Evolutionary conservation across 257 asterid genomes (phyloP).

Genomic region (Nicotiana obtusifolia): DNA sequence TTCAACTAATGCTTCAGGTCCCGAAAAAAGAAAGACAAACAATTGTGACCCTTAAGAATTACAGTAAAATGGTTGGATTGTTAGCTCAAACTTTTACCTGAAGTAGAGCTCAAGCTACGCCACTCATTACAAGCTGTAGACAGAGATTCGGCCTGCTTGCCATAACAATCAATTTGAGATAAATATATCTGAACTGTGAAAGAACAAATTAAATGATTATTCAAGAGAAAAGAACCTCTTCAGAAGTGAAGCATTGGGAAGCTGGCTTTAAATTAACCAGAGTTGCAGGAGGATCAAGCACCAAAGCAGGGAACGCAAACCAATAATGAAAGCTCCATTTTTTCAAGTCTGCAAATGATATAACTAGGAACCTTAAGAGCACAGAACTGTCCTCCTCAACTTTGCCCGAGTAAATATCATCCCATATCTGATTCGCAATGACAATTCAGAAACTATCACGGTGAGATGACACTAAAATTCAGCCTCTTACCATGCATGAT

Average conservation of each 20-base stretch:
- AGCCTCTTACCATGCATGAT: neutral
- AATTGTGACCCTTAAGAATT: neutral
- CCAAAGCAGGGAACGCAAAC: slow-evolving; percentile 94
- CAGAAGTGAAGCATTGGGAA: slow-evolving; percentile 54
- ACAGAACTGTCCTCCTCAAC: slow-evolving; percentile 66
- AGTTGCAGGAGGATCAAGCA: slow-evolving; percentile 82
- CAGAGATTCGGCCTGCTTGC: slow-evolving; percentile 53
- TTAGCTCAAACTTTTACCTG: slow-evolving; percentile 42
- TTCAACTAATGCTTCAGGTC: slow-evolving; percentile 14
- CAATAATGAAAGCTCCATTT: slow-evolving; percentile 86
- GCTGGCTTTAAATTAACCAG: slow-evolving; percentile 68
- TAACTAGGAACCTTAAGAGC: slow-evolving; percentile 75
- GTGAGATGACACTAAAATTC: neutral
- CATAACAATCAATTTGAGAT: slow-evolving; percentile 9
- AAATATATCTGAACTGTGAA: slow-evolving; percentile 7
- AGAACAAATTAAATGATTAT: slow-evolving; percentile 10
- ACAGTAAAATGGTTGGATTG: neutral
- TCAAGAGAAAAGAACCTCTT: slow-evolving; percentile 49
- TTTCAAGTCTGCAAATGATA: slow-evolving; percentile 96
- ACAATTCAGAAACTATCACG: neutral
- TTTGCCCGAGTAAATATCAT: slow-evolving; percentile 70
- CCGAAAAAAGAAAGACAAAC: neutral
- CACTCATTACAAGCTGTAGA: slow-evolving; percentile 68
- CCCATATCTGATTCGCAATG: slow-evolving; percentile 65
- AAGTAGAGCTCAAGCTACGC: slow-evolving; percentile 64